phyloP scores from a whole-genome alignment of 257 asterid species.

The Fraxinus quadrangulata region DNA sequence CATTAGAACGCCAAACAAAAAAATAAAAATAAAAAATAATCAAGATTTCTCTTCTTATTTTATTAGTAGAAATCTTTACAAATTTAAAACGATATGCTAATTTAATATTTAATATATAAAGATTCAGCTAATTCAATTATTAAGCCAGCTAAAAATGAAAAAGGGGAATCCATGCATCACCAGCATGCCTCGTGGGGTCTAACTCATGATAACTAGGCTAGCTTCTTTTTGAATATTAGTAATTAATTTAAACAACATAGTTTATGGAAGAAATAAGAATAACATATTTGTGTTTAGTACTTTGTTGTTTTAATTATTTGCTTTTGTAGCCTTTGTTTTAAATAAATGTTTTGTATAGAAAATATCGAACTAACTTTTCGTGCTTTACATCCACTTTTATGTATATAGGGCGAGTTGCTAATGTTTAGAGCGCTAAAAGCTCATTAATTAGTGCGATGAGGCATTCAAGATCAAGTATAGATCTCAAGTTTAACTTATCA shows the following conservation, averaged over 20 bases:
- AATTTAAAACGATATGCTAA: background rate
- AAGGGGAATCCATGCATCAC: conserved; percentile 13
- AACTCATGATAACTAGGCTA: background rate
- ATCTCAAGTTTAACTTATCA: no score
- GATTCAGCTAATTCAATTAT: conserved; percentile 6
- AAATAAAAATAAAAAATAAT: background rate
- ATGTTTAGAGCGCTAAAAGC: background rate
- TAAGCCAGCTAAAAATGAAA: background rate
- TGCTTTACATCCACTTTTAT: background rate
- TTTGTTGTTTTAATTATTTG: background rate
- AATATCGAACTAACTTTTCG: background rate
- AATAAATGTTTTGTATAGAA: background rate
- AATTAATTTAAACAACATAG: background rate
- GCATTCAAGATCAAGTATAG: background rate
- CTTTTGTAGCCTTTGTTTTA: background rate
- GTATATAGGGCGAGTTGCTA: background rate
- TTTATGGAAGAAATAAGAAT: background rate
- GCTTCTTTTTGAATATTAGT: background rate
- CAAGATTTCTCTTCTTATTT: background rate
- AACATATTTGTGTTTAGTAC: background rate
- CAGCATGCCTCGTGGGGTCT: conserved; percentile 3
- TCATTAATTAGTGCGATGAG: no score
- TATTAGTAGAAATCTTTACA: background rate
- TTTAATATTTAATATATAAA: conserved; percentile 4
- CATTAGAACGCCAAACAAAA: background rate